Conservation (phyloP, 176 grass and related monocot genomes). For the Triticum urartu region DNA sequence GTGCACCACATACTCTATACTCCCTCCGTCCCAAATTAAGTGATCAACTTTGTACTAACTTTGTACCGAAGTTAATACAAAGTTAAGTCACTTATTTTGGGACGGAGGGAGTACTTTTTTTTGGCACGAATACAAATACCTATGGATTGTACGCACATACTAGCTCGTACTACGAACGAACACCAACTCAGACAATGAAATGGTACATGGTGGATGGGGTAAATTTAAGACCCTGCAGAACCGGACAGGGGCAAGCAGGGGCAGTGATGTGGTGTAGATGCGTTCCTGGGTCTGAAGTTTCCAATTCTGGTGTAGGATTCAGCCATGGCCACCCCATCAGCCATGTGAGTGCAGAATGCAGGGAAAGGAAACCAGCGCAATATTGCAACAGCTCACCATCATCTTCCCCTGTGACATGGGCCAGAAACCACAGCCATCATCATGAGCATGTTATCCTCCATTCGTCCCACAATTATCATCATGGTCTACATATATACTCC, state of each 20-base stretch:
- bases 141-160: background rate
- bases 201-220: background rate
- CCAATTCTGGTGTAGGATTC: background rate
- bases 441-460: background rate
- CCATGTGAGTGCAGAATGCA: background rate
- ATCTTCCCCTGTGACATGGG: background rate
- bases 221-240: background rate
- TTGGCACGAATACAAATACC: too few species aligned
- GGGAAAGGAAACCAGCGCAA: background rate
- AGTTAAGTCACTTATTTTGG: too few species aligned
- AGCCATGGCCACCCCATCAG: background rate
- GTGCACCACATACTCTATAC: background rate
- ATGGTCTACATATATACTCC: background rate
- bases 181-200: background rate
- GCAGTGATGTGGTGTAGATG: background rate
- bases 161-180: background rate
- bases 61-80: too few species aligned
- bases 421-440: background rate
- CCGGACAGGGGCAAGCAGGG: background rate
- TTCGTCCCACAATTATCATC: background rate
- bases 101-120: too few species aligned
- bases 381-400: background rate
- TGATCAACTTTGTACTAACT: too few species aligned
- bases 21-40: too few species aligned
- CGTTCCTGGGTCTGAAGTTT: background rate